Percentiles rank a stretch among this genome's conserved stretches.
These are phyloP conservation scores for Calonectria multiphialidica DNA, from an alignment of 2,329 filamentous ascomycete genomes.

Conservation along the genomic window DNA sequence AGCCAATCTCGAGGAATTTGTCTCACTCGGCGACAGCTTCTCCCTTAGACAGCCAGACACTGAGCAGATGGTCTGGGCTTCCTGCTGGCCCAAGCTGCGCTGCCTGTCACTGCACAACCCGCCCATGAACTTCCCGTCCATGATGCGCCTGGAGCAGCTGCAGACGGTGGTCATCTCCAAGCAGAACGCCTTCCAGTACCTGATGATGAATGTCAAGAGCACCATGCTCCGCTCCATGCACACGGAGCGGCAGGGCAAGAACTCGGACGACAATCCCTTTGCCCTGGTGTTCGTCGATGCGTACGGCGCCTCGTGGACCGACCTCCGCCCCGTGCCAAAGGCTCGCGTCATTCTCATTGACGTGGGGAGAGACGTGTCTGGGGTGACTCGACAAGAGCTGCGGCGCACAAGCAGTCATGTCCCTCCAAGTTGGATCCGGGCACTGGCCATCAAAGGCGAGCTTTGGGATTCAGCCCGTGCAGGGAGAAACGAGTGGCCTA, in stretches of 20 bases:
- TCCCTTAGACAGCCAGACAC: background rate
- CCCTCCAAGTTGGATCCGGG: slow-evolving; percentile 8
- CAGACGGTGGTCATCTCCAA: slow-evolving; percentile 4
- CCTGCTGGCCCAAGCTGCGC: slow-evolving; percentile 14
- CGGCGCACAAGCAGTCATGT: background rate
- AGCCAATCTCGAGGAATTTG: slow-evolving; percentile 21
- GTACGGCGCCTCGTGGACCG: slow-evolving; percentile 9
- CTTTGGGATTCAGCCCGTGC: slow-evolving; percentile 9
- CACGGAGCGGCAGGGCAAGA: background rate
- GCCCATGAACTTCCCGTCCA: background rate
- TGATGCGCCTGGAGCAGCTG: background rate
- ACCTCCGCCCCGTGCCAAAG: background rate
- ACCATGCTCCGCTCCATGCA: slow-evolving; percentile 8
- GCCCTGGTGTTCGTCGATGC: slow-evolving; percentile 8
- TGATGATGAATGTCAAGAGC: slow-evolving; percentile 5
- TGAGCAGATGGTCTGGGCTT: slow-evolving; percentile 9
- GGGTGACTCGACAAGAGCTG: background rate
- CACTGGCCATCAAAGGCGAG: slow-evolving; percentile 4
- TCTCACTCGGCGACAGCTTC: slow-evolving; percentile 11
- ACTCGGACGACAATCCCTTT: background rate
- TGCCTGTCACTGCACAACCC: slow-evolving; percentile 5
- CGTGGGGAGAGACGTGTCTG: background rate
- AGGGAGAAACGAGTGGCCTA: slow-evolving; percentile 2
- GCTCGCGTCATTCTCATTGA: slow-evolving; percentile 15
- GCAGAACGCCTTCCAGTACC: background rate